These are phyloP conservation scores for Trichophyton verrucosum DNA, from an alignment of 2,329 filamentous ascomycete genomes.

Conservation along the genomic window DNA sequence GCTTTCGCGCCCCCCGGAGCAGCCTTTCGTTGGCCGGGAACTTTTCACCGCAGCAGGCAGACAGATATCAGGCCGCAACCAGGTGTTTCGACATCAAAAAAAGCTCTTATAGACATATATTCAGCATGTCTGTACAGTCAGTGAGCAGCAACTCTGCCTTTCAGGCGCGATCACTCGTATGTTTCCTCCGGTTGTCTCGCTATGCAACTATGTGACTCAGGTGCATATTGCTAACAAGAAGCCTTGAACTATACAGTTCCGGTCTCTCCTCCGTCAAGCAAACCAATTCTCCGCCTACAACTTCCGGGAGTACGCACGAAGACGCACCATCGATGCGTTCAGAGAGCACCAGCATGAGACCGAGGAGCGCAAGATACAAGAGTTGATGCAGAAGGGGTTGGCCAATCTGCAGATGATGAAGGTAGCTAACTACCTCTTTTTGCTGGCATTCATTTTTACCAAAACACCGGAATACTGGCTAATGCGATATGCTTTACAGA, in stretches of 20 bases:
- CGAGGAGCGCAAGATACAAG: constrained; percentile 68
- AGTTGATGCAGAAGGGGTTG: constrained; percentile 76
- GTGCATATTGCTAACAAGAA: not conserved
- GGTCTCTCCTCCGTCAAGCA: constrained; percentile 76
- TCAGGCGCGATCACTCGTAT: constrained; percentile 37
- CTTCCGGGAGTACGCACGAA: constrained; percentile 90
- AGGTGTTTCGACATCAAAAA: not conserved
- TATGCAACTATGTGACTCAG: not conserved
- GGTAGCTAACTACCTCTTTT: constrained; percentile 43
- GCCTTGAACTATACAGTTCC: constrained; percentile 51
- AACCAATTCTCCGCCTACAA: constrained; percentile 88
- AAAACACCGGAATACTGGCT: not conserved
- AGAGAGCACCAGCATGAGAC: constrained; percentile 61
- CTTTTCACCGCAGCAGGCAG: not conserved
- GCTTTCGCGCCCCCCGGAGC: not conserved
- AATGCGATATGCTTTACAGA: constrained; percentile 40
- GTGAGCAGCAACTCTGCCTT: constrained; percentile 33
- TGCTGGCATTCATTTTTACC: no score
- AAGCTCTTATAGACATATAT: not conserved
- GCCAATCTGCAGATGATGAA: constrained; percentile 82
- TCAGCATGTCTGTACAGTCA: constrained; percentile 33
- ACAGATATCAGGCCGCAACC: not conserved
- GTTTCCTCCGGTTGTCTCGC: constrained; percentile 5
- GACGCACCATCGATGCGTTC: constrained; percentile 83
- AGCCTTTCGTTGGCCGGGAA: not conserved